These are phyloP conservation scores for Trichophyton rubrum DNA, from an alignment of 2,329 filamentous ascomycete genomes.

Conservation along the genomic window DNA sequence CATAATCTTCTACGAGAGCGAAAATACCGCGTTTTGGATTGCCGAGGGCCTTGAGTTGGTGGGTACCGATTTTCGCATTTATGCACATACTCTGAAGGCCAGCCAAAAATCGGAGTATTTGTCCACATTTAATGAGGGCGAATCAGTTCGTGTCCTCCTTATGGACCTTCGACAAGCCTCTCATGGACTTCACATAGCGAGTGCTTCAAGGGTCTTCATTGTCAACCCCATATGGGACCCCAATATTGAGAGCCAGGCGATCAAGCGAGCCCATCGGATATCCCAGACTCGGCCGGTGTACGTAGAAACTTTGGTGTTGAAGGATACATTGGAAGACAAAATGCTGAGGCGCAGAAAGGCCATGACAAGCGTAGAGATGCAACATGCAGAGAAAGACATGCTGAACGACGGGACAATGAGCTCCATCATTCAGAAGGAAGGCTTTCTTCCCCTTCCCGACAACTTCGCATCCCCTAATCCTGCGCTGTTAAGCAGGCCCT, in stretches of 20 bases:
- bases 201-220: conserved; percentile 77
- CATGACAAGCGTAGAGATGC: conserved; percentile 55
- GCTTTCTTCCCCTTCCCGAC: conserved; percentile 33
- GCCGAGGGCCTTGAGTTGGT: conserved; percentile 67
- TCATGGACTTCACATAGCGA: conserved; percentile 72
- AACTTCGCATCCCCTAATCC: conserved; percentile 19
- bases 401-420: conserved; percentile 48
- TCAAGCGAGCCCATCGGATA: conserved; percentile 79
- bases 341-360: conserved; percentile 60
- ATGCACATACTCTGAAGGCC: conserved; percentile 43
- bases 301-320: conserved; percentile 75
- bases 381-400: conserved; percentile 43
- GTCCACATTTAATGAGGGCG: conserved; percentile 59
- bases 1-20: conserved; percentile 81
- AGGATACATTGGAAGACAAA: conserved; percentile 69
- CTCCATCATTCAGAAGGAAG: conserved; percentile 46
- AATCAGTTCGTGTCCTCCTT: conserved; percentile 61
- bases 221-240: conserved; percentile 79
- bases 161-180: conserved; percentile 89
- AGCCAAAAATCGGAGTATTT: conserved; percentile 62
- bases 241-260: conserved; percentile 73
- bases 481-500: conserved; percentile 20
- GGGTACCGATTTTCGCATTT: conserved; percentile 49
- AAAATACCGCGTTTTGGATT: conserved; percentile 77
- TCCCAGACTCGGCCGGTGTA: conserved; percentile 66